Evolutionary conservation across 2,329 filamentous ascomycete genomes (phyloP).

Genomic region (Dactylellina cionopaga): DNA sequence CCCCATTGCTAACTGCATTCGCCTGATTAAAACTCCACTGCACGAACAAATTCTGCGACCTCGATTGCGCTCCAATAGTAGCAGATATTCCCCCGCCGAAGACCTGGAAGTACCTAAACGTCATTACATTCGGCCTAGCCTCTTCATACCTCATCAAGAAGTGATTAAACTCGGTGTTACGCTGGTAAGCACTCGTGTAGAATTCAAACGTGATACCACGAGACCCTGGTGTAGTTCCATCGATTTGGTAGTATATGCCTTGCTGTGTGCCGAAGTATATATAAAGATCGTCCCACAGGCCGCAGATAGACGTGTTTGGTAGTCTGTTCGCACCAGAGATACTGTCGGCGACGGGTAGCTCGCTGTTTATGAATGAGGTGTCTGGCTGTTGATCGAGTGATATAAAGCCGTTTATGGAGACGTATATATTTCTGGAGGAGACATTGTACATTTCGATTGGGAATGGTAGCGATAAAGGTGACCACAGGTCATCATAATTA

Average conservation of each 20-base stretch:
- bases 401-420: constrained; percentile 50
- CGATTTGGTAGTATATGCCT: constrained; percentile 47
- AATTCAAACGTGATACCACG: constrained; percentile 37
- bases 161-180: constrained; percentile 40
- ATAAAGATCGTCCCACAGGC: constrained; percentile 49
- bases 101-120: constrained; percentile 41
- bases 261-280: constrained; percentile 44
- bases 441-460: constrained; percentile 40
- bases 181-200: constrained; percentile 39
- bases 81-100: constrained; percentile 24
- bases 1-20: constrained; percentile 20
- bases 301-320: constrained; percentile 30
- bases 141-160: constrained; percentile 48
- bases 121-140: constrained; percentile 27
- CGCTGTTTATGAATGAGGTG: constrained; percentile 45
- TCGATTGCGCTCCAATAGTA: constrained; percentile 45
- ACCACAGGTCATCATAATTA: constrained; percentile 42
- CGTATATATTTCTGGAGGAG: constrained; percentile 15
- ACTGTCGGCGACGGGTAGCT: constrained; percentile 19
- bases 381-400: constrained; percentile 35
- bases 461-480: constrained; percentile 20
- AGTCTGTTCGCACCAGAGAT: constrained; percentile 23
- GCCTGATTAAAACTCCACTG: constrained; percentile 41
- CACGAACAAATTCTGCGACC: constrained; percentile 32
- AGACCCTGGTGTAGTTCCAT: constrained; percentile 2